Percentiles rank a stretch among this genome's conserved stretches.
Evolutionary conservation across 2,329 filamentous ascomycete species (phyloP).

Genomic region (Clarireedia sp.): DNA sequence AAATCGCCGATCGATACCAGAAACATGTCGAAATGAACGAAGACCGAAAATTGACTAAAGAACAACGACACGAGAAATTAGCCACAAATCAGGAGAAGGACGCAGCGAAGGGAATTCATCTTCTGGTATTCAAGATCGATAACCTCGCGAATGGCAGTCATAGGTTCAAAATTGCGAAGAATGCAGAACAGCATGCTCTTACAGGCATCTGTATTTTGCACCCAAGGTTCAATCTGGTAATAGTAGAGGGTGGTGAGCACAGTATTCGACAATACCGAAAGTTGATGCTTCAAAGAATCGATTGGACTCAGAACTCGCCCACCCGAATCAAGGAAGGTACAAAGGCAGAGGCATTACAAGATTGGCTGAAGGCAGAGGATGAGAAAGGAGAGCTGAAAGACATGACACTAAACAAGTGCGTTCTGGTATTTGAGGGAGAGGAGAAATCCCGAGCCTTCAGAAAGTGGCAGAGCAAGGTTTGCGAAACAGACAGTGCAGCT

Average conservation of each 20-base stretch:
- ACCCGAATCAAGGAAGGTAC: conserved; percentile 55
- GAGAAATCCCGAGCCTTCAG: conserved; percentile 72
- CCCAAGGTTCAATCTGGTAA: conserved; percentile 77
- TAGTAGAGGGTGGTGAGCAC: conserved; percentile 85
- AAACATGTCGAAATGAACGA: conserved; percentile 75
- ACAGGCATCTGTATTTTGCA: conserved; percentile 90
- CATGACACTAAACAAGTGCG: conserved; percentile 72
- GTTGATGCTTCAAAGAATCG: conserved; percentile 85
- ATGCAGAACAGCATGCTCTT: conserved; percentile 80
- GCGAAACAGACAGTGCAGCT: conserved; percentile 85
- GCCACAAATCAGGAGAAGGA: conserved; percentile 78
- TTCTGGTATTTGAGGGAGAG: conserved; percentile 85
- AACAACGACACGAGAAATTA: conserved; percentile 79
- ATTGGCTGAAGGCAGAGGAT: conserved; percentile 75
- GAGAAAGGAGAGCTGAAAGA: conserved; percentile 74
- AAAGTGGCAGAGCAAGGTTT: conserved; percentile 84
- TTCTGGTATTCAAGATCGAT: conserved; percentile 83
- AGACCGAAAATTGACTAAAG: conserved; percentile 79
- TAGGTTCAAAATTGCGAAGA: conserved; percentile 85
- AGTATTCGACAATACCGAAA: conserved; percentile 82
- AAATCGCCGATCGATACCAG: conserved; percentile 79
- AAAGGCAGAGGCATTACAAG: conserved; percentile 53
- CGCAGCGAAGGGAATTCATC: conserved; percentile 73
- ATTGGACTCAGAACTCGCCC: conserved; percentile 85
- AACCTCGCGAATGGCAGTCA: conserved; percentile 89